Base-by-base conservation (phyloP, 2,329 filamentous ascomycete genomes). In the Fusarium temperatum region DNA sequence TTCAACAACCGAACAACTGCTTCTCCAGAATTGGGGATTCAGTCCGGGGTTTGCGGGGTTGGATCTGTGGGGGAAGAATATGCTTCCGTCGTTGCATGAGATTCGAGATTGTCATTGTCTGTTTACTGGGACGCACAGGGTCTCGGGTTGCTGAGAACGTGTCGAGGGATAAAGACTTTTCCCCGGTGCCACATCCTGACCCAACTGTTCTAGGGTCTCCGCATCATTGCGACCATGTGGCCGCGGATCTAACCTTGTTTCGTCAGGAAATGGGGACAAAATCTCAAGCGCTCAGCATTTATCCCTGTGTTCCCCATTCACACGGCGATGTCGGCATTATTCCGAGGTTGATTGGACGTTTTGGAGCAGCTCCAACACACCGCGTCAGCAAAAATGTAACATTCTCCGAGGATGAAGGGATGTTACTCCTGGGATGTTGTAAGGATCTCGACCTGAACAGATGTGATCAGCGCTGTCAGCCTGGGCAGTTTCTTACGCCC, bases 31-130 rank as follows among this genome's bases (percentile, higher is more conserved):
- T 42, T 73, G 61, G 70, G 67, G 75, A 64, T 56, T 30, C 47
- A 78, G 75, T 78, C 74, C 68, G 77, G 77, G 77, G 77, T 78
- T 78, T 75, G 75, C 72, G 77, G 77, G 77, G 76, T 64, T 64
- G 63, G 42, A 70, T 75, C 47, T 78, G 77, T 70, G 77, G 77
- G 77, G 77, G 77, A 78, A 76, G 77, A 78, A 78, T 62, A 74
- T 55, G 68, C 65, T 76, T 78, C 77, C 77, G 75, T 65, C 66
- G 35, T 73, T 72, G 60, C 55, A 68, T 62, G 61, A 51, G 59
- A 69, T 63, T 39, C 42, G 18, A 66, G 39, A 69, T 73, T 72
- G 65, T 70, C 63, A 67, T 75, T 71, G 63, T 48, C 59, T 62
- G 57, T 58, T 62, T 53, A 44, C 62, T 60, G n/a, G 50, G 47